A percentile compares a stretch with the other conserved stretches of the same genome.
Evolutionary conservation across 2,329 filamentous ascomycete genomes (phyloP).

Genomic region (Gremmenia infestans): DNA sequence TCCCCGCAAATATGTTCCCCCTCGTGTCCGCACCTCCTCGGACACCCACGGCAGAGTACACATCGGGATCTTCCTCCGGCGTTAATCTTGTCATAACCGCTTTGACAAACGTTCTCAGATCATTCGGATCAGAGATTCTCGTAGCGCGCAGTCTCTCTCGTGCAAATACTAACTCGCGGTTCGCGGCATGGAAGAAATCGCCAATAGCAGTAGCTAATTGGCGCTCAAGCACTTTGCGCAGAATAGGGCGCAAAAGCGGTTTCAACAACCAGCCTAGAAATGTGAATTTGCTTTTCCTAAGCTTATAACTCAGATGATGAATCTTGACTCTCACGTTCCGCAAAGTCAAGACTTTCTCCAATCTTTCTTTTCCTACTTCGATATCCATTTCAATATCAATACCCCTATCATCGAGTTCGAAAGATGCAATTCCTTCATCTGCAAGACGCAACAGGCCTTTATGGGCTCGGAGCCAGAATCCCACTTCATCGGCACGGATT

Average conservation of each 20-base stretch:
- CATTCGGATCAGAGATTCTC: conserved; percentile 73
- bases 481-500: conserved; percentile 77
- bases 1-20: conserved; percentile 66
- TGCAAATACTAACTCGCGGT: conserved; percentile 82
- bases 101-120: conserved; percentile 75
- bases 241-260: conserved; percentile 73
- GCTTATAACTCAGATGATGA: conserved; percentile 77
- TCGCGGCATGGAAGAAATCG: conserved; percentile 65
- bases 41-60: conserved; percentile 70
- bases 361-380: conserved; percentile 69
- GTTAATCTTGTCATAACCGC: conserved; percentile 73
- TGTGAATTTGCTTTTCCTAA: conserved; percentile 70
- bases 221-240: conserved; percentile 73
- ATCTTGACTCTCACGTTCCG: conserved; percentile 73
- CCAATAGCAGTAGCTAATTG: conserved; percentile 70
- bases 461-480: conserved; percentile 83
- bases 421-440: conserved; percentile 80
- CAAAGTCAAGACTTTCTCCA: conserved; percentile 79
- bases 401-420: conserved; percentile 79
- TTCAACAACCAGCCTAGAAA: conserved; percentile 80
- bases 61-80: conserved; percentile 68
- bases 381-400: conserved; percentile 83
- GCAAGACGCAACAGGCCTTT: conserved; percentile 68
- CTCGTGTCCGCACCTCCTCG: conserved; percentile 50
- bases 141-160: conserved; percentile 82